phyloP scores from a whole-genome alignment of 2,329 filamentous ascomycete genomes.

The Coccinonectria pachysandricola region DNA sequence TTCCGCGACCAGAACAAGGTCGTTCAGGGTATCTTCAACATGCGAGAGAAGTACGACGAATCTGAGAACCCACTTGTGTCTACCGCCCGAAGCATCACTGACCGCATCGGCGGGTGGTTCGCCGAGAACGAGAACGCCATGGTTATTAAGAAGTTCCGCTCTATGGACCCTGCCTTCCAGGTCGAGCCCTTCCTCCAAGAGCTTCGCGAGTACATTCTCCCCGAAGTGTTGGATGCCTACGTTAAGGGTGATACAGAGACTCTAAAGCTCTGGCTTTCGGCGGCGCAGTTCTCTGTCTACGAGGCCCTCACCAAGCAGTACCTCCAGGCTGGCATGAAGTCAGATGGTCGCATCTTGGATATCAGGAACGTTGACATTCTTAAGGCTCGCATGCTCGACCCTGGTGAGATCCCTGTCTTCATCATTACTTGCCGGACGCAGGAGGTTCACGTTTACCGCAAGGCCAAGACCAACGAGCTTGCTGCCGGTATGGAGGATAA shows the following conservation, averaged over 20 bases:
- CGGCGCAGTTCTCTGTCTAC: constrained; percentile 93
- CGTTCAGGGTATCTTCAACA: constrained; percentile 77
- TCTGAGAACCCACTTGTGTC: constrained; percentile 93
- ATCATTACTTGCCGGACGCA: constrained; percentile 95
- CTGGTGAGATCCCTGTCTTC: constrained; percentile 85
- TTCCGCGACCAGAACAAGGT: constrained; percentile 86
- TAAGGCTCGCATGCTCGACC: constrained; percentile 69
- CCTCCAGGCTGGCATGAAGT: constrained; percentile 83
- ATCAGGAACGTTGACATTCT: constrained; percentile 89
- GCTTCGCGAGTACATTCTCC: constrained; percentile 94
- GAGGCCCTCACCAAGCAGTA: constrained; percentile 96
- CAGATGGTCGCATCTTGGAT: constrained; percentile 88
- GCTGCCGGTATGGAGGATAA: constrained; percentile 98
- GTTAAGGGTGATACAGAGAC: constrained; percentile 91
- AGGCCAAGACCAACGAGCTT: constrained; percentile 78
- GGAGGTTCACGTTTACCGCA: constrained; percentile 94
- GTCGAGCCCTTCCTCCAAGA: constrained; percentile 91
- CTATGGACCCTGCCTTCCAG: constrained; percentile 92
- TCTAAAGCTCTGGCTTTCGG: constrained; percentile 89
- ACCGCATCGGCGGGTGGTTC: constrained; percentile 89
- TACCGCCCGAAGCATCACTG: constrained; percentile 87
- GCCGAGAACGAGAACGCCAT: constrained; percentile 96
- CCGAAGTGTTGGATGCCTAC: constrained; percentile 94
- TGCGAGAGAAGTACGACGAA: constrained; percentile 85
- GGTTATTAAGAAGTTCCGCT: constrained; percentile 95